These are phyloP conservation scores for Alternaria hordeiaustralica DNA, from an alignment of 2,329 filamentous ascomycete species.

Conservation along the genomic window DNA sequence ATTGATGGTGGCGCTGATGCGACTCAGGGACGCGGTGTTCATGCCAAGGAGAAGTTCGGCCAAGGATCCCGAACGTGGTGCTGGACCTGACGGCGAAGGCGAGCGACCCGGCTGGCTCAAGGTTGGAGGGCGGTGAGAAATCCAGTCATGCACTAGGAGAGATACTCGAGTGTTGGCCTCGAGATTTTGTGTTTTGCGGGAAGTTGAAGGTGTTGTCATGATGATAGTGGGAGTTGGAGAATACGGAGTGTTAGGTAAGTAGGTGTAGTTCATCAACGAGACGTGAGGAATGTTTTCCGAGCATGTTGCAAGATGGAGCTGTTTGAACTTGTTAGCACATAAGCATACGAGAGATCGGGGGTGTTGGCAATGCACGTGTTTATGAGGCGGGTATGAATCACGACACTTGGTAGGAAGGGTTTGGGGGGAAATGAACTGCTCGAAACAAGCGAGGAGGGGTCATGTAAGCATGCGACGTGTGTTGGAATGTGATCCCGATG, in stretches of 20 bases:
- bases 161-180: constrained; percentile 85
- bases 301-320: constrained; percentile 96
- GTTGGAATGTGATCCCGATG: not conserved
- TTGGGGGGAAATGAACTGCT: not conserved
- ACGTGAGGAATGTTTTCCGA: constrained; percentile 84
- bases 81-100: constrained; percentile 65
- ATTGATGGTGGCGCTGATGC: constrained; percentile 92
- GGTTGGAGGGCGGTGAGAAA: constrained; percentile 87
- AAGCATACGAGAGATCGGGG: not conserved
- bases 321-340: constrained; percentile 7
- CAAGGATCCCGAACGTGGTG: constrained; percentile 68
- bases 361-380: not conserved
- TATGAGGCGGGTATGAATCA: not conserved
- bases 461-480: not conserved
- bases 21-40: constrained; percentile 85
- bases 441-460: constrained; percentile 4
- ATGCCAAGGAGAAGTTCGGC: constrained; percentile 86
- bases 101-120: constrained; percentile 60
- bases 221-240: constrained; percentile 75
- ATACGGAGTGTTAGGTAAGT: constrained; percentile 76
- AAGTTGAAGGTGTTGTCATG: constrained; percentile 84
- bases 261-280: constrained; percentile 99
- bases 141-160: constrained; percentile 97
- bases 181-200: constrained; percentile 82
- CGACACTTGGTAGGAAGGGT: not conserved